Evolutionary conservation across 1,139 yeast genomes (phyloP).

Genomic region (Lodderomyces parapsilosis): DNA sequence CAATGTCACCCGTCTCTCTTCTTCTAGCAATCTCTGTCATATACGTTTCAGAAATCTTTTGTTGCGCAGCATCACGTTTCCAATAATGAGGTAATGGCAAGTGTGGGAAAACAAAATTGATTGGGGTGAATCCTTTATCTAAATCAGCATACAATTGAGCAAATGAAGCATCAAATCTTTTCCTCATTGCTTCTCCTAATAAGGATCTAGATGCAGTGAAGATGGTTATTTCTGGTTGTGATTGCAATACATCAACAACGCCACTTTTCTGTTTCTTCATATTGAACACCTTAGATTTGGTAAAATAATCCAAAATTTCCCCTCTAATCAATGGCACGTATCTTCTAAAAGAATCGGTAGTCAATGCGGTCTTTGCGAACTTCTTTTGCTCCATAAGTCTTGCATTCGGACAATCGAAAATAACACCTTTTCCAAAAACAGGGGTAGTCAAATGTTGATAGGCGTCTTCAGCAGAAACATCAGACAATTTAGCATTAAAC

Average conservation of each 20-base stretch:
- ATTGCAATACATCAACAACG: slow-evolving; percentile 66
- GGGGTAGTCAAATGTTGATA: slow-evolving; percentile 95
- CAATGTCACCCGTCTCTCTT: slow-evolving; percentile 70
- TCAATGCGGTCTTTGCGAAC: slow-evolving; percentile 87
- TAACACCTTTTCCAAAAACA: slow-evolving; percentile 95
- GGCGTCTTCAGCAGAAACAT: slow-evolving; percentile 95
- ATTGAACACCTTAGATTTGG: slow-evolving; percentile 44
- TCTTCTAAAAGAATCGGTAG: slow-evolving; percentile 76
- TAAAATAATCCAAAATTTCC: slow-evolving; percentile 70
- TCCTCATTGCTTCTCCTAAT: slow-evolving; percentile 89
- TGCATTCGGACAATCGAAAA: slow-evolving; percentile 92
- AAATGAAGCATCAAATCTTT: slow-evolving; percentile 75
- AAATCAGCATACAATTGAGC: slow-evolving; percentile 86
- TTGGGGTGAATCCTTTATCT: slow-evolving; percentile 95
- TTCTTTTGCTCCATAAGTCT: slow-evolving; percentile 98
- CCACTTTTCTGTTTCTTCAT: slow-evolving; percentile 45
- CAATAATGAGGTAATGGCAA: slow-evolving; percentile 85
- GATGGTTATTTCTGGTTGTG: slow-evolving; percentile 94
- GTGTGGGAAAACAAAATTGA: slow-evolving; percentile 93
- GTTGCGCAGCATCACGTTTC: slow-evolving; percentile 86
- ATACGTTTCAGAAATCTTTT: slow-evolving; percentile 74
- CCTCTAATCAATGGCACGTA: slow-evolving; percentile 88
- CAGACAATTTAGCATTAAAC: slow-evolving; percentile 83
- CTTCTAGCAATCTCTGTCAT: slow-evolving; percentile 74
- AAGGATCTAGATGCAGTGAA: slow-evolving; percentile 93